Evolutionary conservation across 257 asterid genomes (phyloP), one percentile per base, ranked within the genome.

Genomic region (Salvia miltiorrhiza): DNA sequence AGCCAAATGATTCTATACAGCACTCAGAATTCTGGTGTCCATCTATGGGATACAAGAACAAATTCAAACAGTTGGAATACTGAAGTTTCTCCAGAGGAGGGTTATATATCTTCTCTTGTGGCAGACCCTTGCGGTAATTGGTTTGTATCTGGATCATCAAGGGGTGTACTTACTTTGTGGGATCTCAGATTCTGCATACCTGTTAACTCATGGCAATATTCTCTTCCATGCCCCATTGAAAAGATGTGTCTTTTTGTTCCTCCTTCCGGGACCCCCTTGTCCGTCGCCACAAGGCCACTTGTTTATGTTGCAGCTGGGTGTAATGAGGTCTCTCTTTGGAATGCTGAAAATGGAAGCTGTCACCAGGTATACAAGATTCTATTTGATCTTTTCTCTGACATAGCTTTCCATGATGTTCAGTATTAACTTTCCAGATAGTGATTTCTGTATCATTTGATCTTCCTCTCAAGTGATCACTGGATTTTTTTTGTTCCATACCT

Each of bases 331-430:
- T 91, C 98, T 71, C 99, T 94, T 55, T 91, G 98, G 99, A 89
- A 91, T 81, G 97, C 98, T 41, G 99, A 94, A 85, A 88, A 87
- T 63, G 97, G 97, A 47, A 91, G 98, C 89, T 88, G 99, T 80
- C 99, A 94, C 80, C 97, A 94, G 99, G 98, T 91, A 81, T 32
- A 10, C 63, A 67, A 43, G 57, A 56, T 47, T 55, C 28, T 24
- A 4, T 52, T 49, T 28, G 52, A 52, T 61, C 14, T 20, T 57
- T 57, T 75, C 67, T 69, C 55, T 21, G 69, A 12, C 53, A 32
- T 56, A 17, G 63, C 47, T 45, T 26, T 21, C 50, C 59, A 45
- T 33, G 48, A 44, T 45, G 73, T 59, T 47, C 20, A 16, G 52
- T 56, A 13, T 26, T 17, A 33, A 70, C 72, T 50, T 64, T 20